Evolutionary conservation across 805 yeast species (phyloP), one percentile per base, ranked within the genome.

Genomic region (Wickerhamomyces canadensis): DNA sequence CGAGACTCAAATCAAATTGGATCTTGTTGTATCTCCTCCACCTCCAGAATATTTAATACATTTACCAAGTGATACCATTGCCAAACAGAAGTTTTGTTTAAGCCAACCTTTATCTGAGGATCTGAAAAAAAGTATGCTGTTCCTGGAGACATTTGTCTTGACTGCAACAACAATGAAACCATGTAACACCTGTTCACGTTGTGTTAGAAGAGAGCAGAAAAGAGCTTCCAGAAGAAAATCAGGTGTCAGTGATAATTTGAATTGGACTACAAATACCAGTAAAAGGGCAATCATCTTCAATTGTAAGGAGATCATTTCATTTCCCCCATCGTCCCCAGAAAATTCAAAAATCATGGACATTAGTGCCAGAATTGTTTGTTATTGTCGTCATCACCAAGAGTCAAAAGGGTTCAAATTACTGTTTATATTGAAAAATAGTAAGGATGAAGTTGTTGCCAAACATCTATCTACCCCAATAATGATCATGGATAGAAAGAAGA

Each of bases 321-420:
- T 84, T 51, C 84, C 85, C 6, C 68, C 80, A 19, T 50, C 52
- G 6, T 21, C 42, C 9, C 31, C 27, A 13, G 41, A 55, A n/a
- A 47, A 49, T 32, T 56, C 58, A 13, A 65, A 64, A 31, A 53
- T 51, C 25, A 51, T 76, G 15, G 77, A 72, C 34, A 56, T 78
- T 5, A 74, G 76, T 16, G 65, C 96, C 18, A 76, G 98, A 60
- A 77, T 93, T 29, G 91, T 91, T 9, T 91, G 98, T 61, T 91
- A 93, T 58, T 93, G 98, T 63, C 77, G 98, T 47, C 98, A 93
- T 61, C 98, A 93, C 61, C 78, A 79, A 47, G 96, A 89, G 44
- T 67, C 80, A n/a, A 72, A 72, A 28, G 98, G 98, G 2, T 91
- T 89, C 65, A 78, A 76, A 52, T 64, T 84, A 27, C 61, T 85